phyloP scores from a whole-genome alignment of 306 rosid species.

The Vigna radiata region DNA sequence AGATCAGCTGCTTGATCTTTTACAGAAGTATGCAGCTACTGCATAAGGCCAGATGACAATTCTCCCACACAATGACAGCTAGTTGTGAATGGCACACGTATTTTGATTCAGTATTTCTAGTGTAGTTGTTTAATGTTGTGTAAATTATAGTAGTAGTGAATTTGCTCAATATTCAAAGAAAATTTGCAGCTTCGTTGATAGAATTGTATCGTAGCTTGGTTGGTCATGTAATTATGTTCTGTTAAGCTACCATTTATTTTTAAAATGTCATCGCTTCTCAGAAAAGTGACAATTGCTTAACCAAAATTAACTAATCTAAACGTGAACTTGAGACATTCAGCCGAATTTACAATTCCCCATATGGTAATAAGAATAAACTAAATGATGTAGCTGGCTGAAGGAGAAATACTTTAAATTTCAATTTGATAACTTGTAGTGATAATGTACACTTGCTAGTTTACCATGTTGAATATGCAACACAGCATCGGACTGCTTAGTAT shows the following conservation, averaged over 20 bases:
- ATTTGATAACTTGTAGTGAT: not conserved
- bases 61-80: not conserved
- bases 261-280: not conserved
- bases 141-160: not conserved
- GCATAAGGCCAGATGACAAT: not conserved
- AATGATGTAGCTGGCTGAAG: not conserved
- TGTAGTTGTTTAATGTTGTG: not conserved
- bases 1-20: not conserved
- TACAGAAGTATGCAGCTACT: not conserved
- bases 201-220: constrained; percentile 1
- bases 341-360: not conserved
- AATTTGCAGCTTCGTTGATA: not conserved
- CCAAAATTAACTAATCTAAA: not conserved
- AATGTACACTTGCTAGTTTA: not conserved
- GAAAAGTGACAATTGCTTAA: not conserved
- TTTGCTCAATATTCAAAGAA: constrained; percentile 6
- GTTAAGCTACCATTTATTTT: not conserved
- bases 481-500: constrained; percentile 7
- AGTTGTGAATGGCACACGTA: not conserved
- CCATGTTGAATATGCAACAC: not conserved
- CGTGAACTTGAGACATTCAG: not conserved
- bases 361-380: not conserved
- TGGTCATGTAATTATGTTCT: not conserved
- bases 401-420: not conserved
- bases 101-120: constrained; percentile 9